phyloP scores from a whole-genome alignment of 371 early-diverging fungal species.

The Umbelopsis sp. region DNA sequence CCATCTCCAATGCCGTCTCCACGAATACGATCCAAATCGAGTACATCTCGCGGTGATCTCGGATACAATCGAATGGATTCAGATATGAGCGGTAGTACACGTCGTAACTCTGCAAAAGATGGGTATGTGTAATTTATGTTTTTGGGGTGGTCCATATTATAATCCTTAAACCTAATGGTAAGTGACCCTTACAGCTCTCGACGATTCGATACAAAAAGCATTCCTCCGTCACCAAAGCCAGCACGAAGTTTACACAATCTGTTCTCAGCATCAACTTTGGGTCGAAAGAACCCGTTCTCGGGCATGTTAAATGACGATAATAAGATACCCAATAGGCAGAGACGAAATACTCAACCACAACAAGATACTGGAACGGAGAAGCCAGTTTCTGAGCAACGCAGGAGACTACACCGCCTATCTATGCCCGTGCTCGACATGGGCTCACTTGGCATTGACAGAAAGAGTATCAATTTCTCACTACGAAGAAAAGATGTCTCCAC shows the following conservation, averaged over 20 bases:
- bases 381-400: slow-evolving; percentile 9
- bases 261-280: neutral
- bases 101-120: neutral
- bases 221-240: slow-evolving; percentile 9
- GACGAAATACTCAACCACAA: slow-evolving; percentile 12
- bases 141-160: too few species aligned
- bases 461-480: slow-evolving; percentile 15
- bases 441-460: slow-evolving; percentile 2
- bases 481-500: neutral
- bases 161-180: too few species aligned
- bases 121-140: neutral
- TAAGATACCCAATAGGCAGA: neutral
- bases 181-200: neutral
- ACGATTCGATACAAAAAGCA: slow-evolving; percentile 2
- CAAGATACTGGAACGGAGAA: neutral
- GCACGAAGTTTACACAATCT: slow-evolving; percentile 6
- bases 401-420: neutral
- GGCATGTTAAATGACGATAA: neutral
- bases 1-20: slow-evolving; percentile 11
- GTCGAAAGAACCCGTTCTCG: neutral
- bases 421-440: slow-evolving; percentile 12
- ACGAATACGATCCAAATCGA: slow-evolving; percentile 3
- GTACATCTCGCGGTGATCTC: slow-evolving; percentile 7
- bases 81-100: neutral
- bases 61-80: neutral